These are phyloP conservation scores for Sphagnurus paluster DNA, from an alignment of 1,284 basidiomycete species.

Conservation along the genomic window DNA sequence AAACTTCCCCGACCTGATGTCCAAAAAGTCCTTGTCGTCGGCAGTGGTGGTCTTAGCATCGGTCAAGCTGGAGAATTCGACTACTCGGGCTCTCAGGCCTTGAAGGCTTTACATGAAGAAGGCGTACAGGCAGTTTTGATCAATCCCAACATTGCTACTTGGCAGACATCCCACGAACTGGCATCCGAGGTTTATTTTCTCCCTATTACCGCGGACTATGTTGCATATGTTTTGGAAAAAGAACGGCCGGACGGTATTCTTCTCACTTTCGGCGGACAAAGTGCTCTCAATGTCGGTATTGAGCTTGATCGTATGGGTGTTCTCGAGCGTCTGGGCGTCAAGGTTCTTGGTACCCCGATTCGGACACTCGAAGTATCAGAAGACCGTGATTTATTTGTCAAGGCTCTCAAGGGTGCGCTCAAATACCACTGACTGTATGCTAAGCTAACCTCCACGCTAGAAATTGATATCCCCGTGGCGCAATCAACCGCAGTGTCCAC, in stretches of 20 bases:
- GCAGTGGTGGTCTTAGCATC: constrained; percentile 94
- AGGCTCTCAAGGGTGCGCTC: constrained; percentile 88
- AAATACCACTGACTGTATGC: not conserved
- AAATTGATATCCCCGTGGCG: constrained; percentile 98
- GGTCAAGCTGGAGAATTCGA: constrained; percentile 99
- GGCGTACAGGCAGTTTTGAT: constrained; percentile 95
- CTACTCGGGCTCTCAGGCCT: constrained; percentile 97
- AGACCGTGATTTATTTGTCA: constrained; percentile 96
- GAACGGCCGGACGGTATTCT: constrained; percentile 97
- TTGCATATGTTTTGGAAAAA: constrained; percentile 98
- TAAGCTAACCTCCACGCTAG: constrained; percentile 39
- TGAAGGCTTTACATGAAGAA: constrained; percentile 97
- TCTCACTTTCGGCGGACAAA: constrained; percentile 98
- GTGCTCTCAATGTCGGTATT: constrained; percentile 97
- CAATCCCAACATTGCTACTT: constrained; percentile 97
- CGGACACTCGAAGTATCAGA: constrained; percentile 94
- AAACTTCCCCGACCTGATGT: constrained; percentile 87
- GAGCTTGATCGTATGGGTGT: constrained; percentile 98
- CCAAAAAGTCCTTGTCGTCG: constrained; percentile 95
- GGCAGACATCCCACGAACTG: constrained; percentile 96
- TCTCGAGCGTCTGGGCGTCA: constrained; percentile 90
- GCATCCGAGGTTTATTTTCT: constrained; percentile 98
- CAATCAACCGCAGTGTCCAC: constrained; percentile 98
- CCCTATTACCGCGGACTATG: constrained; percentile 96
- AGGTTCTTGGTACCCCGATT: constrained; percentile 96